These are phyloP conservation scores for Plasmodium ovale DNA, from an alignment of 169 alveolate species.

Conservation along the genomic window DNA sequence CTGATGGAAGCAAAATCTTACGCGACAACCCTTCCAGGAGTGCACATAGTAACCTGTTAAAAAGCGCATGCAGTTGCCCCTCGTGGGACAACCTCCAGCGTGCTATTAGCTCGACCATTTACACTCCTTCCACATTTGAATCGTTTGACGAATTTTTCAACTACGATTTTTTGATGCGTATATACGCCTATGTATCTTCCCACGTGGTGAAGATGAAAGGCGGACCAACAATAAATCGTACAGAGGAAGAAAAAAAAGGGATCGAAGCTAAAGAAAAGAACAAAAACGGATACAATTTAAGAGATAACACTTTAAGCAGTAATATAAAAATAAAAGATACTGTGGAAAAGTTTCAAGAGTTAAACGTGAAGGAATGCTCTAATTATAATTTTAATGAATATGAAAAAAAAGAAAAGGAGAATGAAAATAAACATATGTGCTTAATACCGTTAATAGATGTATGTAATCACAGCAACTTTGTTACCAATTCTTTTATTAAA, in stretches of 20 bases:
- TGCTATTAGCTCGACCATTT: not conserved
- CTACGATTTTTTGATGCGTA: slow-evolving; percentile 41
- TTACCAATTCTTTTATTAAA: slow-evolving; percentile 24
- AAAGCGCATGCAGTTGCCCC: not conserved
- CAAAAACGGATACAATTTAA: not conserved
- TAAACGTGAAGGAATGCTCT: slow-evolving; percentile 32
- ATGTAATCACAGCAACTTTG: slow-evolving; percentile 53
- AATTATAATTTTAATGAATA: slow-evolving; percentile 49
- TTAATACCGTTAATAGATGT: slow-evolving; percentile 68
- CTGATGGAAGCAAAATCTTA: not conserved
- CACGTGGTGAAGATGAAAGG: slow-evolving; percentile 44
- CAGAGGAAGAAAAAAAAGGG: not conserved
- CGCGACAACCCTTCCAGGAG: not conserved
- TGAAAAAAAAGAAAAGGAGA: slow-evolving; percentile 60
- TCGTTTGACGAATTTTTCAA: slow-evolving; percentile 47
- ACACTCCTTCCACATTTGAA: slow-evolving; percentile 12
- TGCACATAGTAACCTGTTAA: not conserved
- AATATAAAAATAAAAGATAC: slow-evolving; percentile 27
- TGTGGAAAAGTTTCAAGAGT: not conserved
- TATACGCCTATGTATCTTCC: slow-evolving; percentile 58
- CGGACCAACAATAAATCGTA: not conserved
- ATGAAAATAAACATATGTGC: slow-evolving; percentile 65
- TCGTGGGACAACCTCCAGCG: not conserved
- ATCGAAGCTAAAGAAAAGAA: not conserved
- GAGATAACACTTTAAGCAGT: slow-evolving; percentile 48